phyloP scores from a whole-genome alignment of 768 basidiomycete species.

The Suillus bovinus region DNA sequence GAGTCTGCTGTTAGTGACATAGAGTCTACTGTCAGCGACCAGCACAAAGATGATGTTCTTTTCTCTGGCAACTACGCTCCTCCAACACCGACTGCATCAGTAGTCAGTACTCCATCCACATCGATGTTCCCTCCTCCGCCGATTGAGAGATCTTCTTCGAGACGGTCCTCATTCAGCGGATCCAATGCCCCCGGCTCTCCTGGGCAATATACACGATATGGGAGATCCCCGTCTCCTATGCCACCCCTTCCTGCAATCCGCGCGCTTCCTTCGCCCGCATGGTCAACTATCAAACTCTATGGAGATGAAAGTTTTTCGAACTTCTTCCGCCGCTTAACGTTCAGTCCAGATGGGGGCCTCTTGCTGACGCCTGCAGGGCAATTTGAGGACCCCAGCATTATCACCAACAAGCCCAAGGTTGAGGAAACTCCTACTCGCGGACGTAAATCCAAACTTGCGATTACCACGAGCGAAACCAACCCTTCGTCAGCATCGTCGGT shows the following conservation, averaged over 20 bases:
- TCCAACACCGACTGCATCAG: conserved; percentile 68
- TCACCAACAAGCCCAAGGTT: conserved; percentile 29
- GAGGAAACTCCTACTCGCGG: conserved; percentile 53
- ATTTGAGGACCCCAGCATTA: conserved; percentile 86
- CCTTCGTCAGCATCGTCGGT: conserved; percentile 60
- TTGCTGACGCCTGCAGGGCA: conserved; percentile 95
- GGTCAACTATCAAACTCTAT: conserved; percentile 80
- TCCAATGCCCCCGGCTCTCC: conserved; percentile 82
- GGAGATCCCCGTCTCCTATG: conserved; percentile 86
- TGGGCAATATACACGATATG: conserved; percentile 57
- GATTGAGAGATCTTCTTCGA: conserved; percentile 63
- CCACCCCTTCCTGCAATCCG: conserved; percentile 93
- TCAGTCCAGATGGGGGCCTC: conserved; percentile 93
- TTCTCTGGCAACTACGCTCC: conserved; percentile 37
- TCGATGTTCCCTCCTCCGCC: conserved; percentile 44
- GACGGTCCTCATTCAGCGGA: conserved; percentile 69
- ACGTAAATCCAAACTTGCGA: conserved; percentile 52
- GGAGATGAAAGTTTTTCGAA: conserved; percentile 95
- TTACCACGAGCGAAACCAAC: conserved; percentile 35
- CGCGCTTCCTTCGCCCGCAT: conserved; percentile 57
- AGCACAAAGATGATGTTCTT: conserved; percentile 45
- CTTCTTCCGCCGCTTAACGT: conserved; percentile 92
- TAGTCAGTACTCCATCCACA: conserved; percentile 63
- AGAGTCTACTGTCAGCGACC: conserved; percentile 63
- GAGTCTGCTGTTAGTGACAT: conserved; percentile 78